Evolutionary conservation across 371 early-diverging fungal species (phyloP), one percentile per base, ranked within the genome.

Genomic region (Mortierella sp.): DNA sequence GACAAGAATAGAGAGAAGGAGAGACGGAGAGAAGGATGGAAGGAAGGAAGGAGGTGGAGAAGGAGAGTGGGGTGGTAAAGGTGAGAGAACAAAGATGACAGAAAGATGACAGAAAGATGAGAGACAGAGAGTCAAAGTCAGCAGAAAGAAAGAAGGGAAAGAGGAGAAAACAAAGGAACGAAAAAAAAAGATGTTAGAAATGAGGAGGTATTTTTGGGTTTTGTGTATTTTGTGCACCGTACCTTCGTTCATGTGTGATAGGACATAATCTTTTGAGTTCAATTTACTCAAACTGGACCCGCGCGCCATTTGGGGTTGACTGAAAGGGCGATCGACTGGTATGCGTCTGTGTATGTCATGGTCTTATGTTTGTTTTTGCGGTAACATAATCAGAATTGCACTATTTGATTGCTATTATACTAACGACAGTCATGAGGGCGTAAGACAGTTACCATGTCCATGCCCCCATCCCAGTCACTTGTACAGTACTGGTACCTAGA

Each of bases 241-340:
- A 56, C 51, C 43, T 10, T 8, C 38, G 24, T 14, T 60, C 14
- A 60, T 16, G 27, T 60, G 54, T 54, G 54, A 60, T 27, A 21
- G 18, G 41, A 41, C 41, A 63, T 35, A 35, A 18, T 63, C 7
- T 56, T 56, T 56, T 68, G 68, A 68, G 41, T 68, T 68, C 68
- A 68, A 68, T 41, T 41, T 14, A 46, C 14, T 46, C 14, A 14
- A 51, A 51, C 4, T 51, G 51, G 51, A 51, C 51, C 21, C 51
- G 51, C 51, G 21, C 51, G 11, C 32, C 60, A 16, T 16, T 29
- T 32, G 63, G 35, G 65, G 38, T 8, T 68, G 43, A 21, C 35
- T 63, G 63, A 38, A 41, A 68, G 43, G 68, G 41, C 68, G 68
- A 68, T 68, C 68, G 68, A n/a, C 3, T 68, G 68, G 68, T 18